These are phyloP conservation scores for Hortiboletus campestris DNA, from an alignment of 768 basidiomycete species.

Conservation along the genomic window DNA sequence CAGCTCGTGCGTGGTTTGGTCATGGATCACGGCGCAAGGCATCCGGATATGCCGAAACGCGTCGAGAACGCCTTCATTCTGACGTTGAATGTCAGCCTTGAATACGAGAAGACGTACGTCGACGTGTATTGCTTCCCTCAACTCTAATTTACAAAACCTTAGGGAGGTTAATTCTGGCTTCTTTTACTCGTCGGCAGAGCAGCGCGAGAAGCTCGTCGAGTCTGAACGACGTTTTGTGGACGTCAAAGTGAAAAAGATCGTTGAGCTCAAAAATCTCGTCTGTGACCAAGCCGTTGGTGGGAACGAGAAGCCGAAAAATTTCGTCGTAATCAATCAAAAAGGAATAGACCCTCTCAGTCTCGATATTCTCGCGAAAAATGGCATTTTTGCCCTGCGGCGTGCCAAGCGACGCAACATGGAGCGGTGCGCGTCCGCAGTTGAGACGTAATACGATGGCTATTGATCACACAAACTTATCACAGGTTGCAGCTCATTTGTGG, in stretches of 20 bases:
- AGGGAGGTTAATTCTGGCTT: constrained; percentile 99
- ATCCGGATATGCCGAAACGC: constrained; percentile 99
- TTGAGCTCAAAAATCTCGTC: constrained; percentile 93
- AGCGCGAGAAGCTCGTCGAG: constrained; percentile 98
- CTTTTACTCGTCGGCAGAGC: constrained; percentile 98
- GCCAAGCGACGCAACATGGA: constrained; percentile 99
- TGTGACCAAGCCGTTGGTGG: constrained; percentile 90
- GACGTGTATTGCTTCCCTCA: constrained; percentile 11
- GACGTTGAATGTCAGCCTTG: constrained; percentile 94
- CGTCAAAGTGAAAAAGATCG: constrained; percentile 90
- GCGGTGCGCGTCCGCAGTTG: constrained; percentile 48
- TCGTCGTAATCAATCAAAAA: constrained; percentile 98
- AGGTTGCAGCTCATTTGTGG: constrained; percentile 94
- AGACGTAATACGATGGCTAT: constrained; percentile 33
- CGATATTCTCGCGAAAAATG: constrained; percentile 95
- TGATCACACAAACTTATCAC: constrained; percentile 12
- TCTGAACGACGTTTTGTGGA: constrained; percentile 94
- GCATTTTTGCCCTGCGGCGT: constrained; percentile 89
- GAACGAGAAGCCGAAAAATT: constrained; percentile 78
- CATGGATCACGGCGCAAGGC: constrained; percentile 94
- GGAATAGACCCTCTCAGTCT: constrained; percentile 97
- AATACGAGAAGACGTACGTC: constrained; percentile 98
- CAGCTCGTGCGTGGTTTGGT: constrained; percentile 94
- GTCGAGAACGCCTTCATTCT: constrained; percentile 95
- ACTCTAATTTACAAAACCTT: constrained; percentile 20